Base-by-base conservation (phyloP, 441 rosid species). In the Manihot esculenta region DNA sequence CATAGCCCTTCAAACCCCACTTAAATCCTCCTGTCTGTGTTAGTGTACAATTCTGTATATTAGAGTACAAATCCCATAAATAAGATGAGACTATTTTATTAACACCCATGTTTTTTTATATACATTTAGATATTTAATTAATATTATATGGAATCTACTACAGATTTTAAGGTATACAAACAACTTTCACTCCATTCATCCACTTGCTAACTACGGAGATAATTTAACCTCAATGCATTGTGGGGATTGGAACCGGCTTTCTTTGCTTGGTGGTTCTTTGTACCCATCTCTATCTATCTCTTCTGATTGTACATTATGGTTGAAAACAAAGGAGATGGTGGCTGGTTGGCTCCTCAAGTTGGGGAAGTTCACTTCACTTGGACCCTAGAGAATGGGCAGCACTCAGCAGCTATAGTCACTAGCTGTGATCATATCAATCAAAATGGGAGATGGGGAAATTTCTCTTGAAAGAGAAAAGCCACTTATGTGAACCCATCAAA, bases 301-400 rank as follows among this genome's bases (percentile, higher is more conserved):
- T 18, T 27, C 44, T 49, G 23, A 4, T 3, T 64, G 18, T 60
- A 48, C 21, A 26, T 15, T 30, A 15, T 54, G 10, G 56, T 76
- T 62, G 77, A 70, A 69, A 58, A 30, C 1, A 0, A 58, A 13
- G 13, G 18, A 38, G 48, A 48, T 63, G 76, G 71, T 58, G 78
- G 60, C 62, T 72, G 76, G 82, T 81, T 76, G 84, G 87, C 82
- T 82, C 85, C 87, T 78, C 78, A 44, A 70, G 75, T 82, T 72
- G 81, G 49, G 87, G 87, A 82, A 80, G 85, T 60, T 10, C 14
- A 45, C 7, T 10, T 18, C 56, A 26, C 53, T 62, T 53, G 72
- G 68, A 66, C 69, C 62, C 58, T 30, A 41, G 72, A 72, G 13
- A 64, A 66, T 55, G 76, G 54, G 21, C 9, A 26, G 8, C 42